A percentile compares a stretch with the other conserved stretches of the same genome.
phyloP scores from a whole-genome alignment of 768 basidiomycete genomes.

The Tephrocybe sp. region DNA sequence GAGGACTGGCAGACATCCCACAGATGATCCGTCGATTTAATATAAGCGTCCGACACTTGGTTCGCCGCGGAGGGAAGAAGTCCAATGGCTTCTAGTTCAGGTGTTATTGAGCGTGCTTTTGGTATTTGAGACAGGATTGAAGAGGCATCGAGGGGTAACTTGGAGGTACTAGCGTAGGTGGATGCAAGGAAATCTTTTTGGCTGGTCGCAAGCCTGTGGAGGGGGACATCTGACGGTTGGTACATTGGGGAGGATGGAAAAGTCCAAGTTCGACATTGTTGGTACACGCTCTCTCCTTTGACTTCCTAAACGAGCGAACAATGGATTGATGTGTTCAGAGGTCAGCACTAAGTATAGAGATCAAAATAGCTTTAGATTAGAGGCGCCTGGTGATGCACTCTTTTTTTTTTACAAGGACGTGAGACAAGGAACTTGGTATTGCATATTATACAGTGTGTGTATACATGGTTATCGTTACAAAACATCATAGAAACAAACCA shows the following conservation, averaged over 20 bases:
- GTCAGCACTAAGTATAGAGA: no score
- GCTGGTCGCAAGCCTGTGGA: no score
- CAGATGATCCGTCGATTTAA: slow-evolving; percentile 1
- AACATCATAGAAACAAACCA: no score
- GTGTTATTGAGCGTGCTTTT: not conserved
- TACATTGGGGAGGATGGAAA: not conserved
- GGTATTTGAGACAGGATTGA: not conserved
- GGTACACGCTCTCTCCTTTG: no score
- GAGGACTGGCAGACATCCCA: slow-evolving; percentile 4
- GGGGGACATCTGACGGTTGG: not conserved
- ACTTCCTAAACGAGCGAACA: not conserved
- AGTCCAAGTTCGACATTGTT: no score
- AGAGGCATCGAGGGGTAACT: not conserved
- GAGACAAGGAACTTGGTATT: no score
- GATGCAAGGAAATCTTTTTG: no score
- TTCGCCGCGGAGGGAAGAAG: not conserved
- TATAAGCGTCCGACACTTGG: slow-evolving; percentile 5
- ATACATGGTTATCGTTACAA: no score
- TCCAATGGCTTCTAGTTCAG: slow-evolving; percentile 2
- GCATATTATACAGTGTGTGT: no score
- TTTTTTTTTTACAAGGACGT: not conserved
- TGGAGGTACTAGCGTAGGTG: no score
- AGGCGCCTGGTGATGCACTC: no score
- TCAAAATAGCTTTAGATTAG: no score
- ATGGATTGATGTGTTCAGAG: not conserved